phyloP scores from a whole-genome alignment of 768 basidiomycete species.

The Daedalea quercina region DNA sequence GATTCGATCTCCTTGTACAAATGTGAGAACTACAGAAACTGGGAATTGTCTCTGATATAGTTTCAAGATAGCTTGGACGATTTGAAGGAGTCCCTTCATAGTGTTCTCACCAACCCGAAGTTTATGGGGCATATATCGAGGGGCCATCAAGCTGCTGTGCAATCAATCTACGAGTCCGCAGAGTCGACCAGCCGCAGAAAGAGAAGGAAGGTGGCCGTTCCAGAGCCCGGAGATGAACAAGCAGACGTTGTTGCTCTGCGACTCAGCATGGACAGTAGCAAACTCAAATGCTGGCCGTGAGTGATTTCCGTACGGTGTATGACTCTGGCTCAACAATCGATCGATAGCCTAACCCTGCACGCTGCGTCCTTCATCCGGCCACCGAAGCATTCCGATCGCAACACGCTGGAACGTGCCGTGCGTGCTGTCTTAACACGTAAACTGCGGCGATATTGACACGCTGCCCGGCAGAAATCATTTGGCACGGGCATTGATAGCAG shows the following conservation, averaged over 20 bases:
- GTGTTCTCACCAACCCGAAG: constrained; percentile 47
- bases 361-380: constrained; percentile 58
- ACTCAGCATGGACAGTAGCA: constrained; percentile 40
- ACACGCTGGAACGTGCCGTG: constrained; percentile 24
- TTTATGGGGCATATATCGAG: constrained; percentile 51
- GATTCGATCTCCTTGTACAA: no score
- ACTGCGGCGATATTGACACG: constrained; percentile 3
- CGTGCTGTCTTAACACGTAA: neutral
- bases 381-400: constrained; percentile 60
- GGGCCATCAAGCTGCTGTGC: constrained; percentile 43
- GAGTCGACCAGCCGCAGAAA: constrained; percentile 31
- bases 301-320: constrained; percentile 17
- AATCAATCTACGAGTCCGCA: constrained; percentile 27
- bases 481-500: constrained; percentile 5
- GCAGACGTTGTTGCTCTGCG: constrained; percentile 45
- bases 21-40: neutral
- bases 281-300: constrained; percentile 59
- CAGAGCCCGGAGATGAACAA: constrained; percentile 32
- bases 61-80: constrained; percentile 42
- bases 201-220: constrained; percentile 27
- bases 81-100: constrained; percentile 35
- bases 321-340: neutral
- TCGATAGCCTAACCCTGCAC: constrained; percentile 40
- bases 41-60: neutral
- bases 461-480: constrained; percentile 12